Evolutionary conservation across 768 basidiomycete species (phyloP).

Genomic region (Boletus pseudo-olivaceus): DNA sequence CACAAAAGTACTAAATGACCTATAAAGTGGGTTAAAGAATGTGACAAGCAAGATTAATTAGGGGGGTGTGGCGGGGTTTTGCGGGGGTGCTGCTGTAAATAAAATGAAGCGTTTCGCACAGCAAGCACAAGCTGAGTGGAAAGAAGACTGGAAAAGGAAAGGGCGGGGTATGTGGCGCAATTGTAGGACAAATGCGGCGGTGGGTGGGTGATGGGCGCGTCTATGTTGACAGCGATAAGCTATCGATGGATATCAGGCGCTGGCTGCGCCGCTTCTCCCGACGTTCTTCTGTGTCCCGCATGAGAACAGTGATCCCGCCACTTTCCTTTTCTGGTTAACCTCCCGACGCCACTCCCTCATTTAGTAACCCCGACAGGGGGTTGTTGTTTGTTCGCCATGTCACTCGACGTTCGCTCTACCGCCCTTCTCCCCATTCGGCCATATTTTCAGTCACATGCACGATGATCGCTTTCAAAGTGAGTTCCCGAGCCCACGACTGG

Average conservation of each 20-base stretch:
- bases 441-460: slow-evolving; percentile 14
- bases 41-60: too few species aligned
- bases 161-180: not conserved
- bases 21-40: too few species aligned
- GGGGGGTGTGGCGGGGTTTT: too few species aligned
- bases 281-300: slow-evolving; percentile 20
- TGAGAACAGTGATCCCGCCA: slow-evolving; percentile 22
- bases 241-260: slow-evolving; percentile 13
- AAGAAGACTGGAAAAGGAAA: slow-evolving; percentile 5
- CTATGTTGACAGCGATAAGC: slow-evolving; percentile 15
- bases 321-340: slow-evolving; percentile 9
- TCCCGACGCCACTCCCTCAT: slow-evolving; percentile 23
- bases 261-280: slow-evolving; percentile 11
- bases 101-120: not conserved
- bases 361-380: slow-evolving; percentile 17
- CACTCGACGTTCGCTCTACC: slow-evolving; percentile 26
- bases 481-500: slow-evolving; percentile 16
- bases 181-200: slow-evolving; percentile 11
- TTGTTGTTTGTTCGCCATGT: slow-evolving; percentile 12
- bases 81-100: not conserved
- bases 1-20: too few species aligned
- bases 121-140: too few species aligned
- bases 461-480: slow-evolving; percentile 9
- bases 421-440: slow-evolving; percentile 16
- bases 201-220: slow-evolving; percentile 7